Conservation (phyloP, 1,139 yeast species). For the Candida anutae region DNA sequence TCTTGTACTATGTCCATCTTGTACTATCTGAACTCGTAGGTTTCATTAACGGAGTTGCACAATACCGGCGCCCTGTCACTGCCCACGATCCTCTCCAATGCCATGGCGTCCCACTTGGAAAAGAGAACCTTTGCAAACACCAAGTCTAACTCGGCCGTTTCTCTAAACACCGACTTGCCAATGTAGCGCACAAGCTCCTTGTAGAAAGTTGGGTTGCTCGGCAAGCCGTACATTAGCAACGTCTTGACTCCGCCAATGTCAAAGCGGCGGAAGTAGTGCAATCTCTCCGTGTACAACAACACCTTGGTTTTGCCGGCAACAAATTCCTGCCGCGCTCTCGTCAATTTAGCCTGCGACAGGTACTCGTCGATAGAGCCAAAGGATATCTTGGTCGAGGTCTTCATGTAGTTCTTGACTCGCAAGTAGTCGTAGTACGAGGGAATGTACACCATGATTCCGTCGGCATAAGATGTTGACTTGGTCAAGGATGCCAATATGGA, state of each 20-base stretch:
- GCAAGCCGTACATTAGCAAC: constrained; percentile 74
- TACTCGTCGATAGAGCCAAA: constrained; percentile 79
- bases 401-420: constrained; percentile 65
- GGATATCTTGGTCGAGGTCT: constrained; percentile 50
- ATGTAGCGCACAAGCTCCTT: constrained; percentile 58
- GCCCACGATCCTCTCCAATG: constrained; percentile 82
- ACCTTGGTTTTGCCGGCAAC: constrained; percentile 59
- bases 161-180: constrained; percentile 40
- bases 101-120: constrained; percentile 75
- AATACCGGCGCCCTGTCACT: constrained; percentile 64
- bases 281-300: constrained; percentile 81
- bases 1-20: no score
- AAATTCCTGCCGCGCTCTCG: constrained; percentile 66
- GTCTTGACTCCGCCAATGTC: constrained; percentile 84
- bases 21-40: constrained; percentile 55
- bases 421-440: constrained; percentile 87
- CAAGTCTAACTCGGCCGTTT: constrained; percentile 49
- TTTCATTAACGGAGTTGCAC: constrained; percentile 63
- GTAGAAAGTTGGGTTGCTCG: constrained; percentile 79
- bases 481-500: constrained; percentile 63
- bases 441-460: constrained; percentile 73
- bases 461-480: constrained; percentile 48
- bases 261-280: constrained; percentile 84
- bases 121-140: constrained; percentile 61
- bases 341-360: constrained; percentile 59